These are phyloP conservation scores for Candida krabiensis DNA, from an alignment of 805 yeast species.

Conservation along the genomic window DNA sequence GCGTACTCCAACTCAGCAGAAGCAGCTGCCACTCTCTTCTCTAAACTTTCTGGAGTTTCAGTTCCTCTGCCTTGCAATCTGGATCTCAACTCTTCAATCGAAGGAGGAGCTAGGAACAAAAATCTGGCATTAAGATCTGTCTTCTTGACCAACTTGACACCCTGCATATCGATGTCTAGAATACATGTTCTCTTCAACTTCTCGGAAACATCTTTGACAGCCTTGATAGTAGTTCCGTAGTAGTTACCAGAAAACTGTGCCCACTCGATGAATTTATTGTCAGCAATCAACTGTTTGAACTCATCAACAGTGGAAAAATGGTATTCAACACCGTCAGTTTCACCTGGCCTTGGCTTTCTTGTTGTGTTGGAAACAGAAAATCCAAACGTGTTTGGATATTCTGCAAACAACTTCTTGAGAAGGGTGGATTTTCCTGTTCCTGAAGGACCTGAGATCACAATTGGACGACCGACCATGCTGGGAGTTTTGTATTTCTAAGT, in stretches of 20 bases:
- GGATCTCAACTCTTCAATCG: slow-evolving; percentile 69
- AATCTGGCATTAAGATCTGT: slow-evolving; percentile 81
- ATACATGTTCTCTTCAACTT: slow-evolving; percentile 74
- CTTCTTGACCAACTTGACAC: slow-evolving; percentile 87
- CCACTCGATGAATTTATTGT: slow-evolving; percentile 87
- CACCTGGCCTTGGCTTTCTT: slow-evolving; percentile 89
- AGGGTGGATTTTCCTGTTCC: slow-evolving; percentile 96
- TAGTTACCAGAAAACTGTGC: slow-evolving; percentile 97
- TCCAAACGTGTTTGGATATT: slow-evolving; percentile 87
- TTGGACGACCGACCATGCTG: slow-evolving; percentile 59
- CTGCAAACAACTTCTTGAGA: slow-evolving; percentile 84
- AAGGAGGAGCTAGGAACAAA: slow-evolving; percentile 91
- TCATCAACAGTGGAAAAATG: slow-evolving; percentile 79
- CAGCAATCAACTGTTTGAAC: slow-evolving; percentile 74
- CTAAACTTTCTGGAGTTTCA: slow-evolving; percentile 82
- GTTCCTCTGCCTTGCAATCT: slow-evolving; percentile 92
- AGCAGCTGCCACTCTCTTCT: slow-evolving; percentile 86
- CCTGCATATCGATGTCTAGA: slow-evolving; percentile 98
- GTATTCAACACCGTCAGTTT: slow-evolving; percentile 84
- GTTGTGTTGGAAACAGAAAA: slow-evolving; percentile 95
- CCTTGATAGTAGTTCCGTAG: slow-evolving; percentile 89
- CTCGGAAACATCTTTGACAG: slow-evolving; percentile 72
- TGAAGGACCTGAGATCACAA: slow-evolving; percentile 96
- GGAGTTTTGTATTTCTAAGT: background rate
- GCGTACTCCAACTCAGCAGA: slow-evolving; percentile 86